Conservation (phyloP, 352 stramenopile species). For the Hyaloperonospora arabidopsidis region DNA sequence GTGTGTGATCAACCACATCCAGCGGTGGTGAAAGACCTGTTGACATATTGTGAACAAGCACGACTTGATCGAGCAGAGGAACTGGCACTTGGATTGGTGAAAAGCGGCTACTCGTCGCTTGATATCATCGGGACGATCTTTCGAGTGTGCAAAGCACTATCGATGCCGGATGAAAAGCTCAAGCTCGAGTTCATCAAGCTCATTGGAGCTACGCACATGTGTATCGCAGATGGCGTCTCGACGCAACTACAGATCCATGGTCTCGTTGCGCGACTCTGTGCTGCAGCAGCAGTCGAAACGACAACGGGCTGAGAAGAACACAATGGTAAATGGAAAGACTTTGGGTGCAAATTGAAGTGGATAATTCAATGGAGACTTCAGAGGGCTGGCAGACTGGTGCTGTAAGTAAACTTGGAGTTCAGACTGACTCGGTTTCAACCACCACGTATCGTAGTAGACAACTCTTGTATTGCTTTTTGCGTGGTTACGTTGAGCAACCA, state of each 20-base stretch:
- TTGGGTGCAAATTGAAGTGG: too few relatives aligned
- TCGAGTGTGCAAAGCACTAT: constrained; percentile 88
- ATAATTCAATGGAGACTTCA: too few relatives aligned
- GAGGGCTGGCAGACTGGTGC: too few relatives aligned
- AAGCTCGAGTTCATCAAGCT: constrained; percentile 90
- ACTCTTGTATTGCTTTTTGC: too few relatives aligned
- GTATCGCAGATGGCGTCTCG: constrained; percentile 89
- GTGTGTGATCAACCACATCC: constrained; percentile 96
- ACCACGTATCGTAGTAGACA: too few relatives aligned
- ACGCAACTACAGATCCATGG: constrained; percentile 92
- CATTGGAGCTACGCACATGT: constrained; percentile 89
- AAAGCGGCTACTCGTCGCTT: constrained; percentile 90
- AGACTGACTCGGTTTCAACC: too few relatives aligned
- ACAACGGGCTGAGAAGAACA: constrained; percentile 13
- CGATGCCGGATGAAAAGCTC: constrained; percentile 72
- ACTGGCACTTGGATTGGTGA: constrained; percentile 61
- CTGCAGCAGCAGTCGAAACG: constrained; percentile 30
- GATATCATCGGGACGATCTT: constrained; percentile 99
- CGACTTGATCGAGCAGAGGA: constrained; percentile 83
- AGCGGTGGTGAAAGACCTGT: constrained; percentile 58
- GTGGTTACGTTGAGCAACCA: too few relatives aligned
- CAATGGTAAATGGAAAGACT: too few relatives aligned
- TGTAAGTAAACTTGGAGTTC: too few relatives aligned
- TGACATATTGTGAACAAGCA: constrained; percentile 58
- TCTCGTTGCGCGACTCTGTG: constrained; percentile 76